Base-by-base conservation (phyloP, 768 basidiomycete species). In the Agrocybe praecox region DNA sequence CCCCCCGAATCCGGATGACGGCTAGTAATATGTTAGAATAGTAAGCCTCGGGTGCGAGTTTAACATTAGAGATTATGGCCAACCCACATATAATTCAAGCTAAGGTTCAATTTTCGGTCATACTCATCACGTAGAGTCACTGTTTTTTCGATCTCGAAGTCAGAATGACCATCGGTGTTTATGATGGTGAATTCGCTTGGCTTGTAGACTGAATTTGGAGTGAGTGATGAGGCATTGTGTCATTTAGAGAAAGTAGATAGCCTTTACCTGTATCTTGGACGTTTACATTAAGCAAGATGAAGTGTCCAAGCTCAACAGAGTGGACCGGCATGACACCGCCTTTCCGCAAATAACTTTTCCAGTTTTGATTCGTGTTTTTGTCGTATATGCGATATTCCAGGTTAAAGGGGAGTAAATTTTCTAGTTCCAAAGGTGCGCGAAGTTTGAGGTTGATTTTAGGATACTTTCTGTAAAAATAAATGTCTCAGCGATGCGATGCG, bases 141-240 rank as follows among this genome's bases (percentile, higher is more conserved):
- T 33, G 76, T 81, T 50, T 79, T 83, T 71, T 96, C 97, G 53
- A 86, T 80, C 57, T 89, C 90, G 61, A 94, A 94, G 72, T 95
- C 95, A 2, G 94, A 90, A 53, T 92, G 85, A 24, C 87, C 88
- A 67, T 97, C 94, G 15, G 92, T 93, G 67, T 94, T 98, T 74
- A 99, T 96, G 72, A 99, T 98, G 2, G 94, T 90, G 64, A 97
- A 99, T 56, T 98, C 96, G 68, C 95, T 96, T 15, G 94, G 89
- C 65, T 90, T 90, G 77, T 95, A 93, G 14, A 86, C 94, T 96
- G 63, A 4, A 52, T 17, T 23, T 46, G 23, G 22, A 21, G 2
- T 45, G 52, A n/a, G 33, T 49, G 40, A 36, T 11, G 14, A 33
- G 7, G 2, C 34, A 44, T 32, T 52, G 42, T 6, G 29, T n/a